Base-by-base conservation (phyloP, 768 basidiomycete genomes). In the Pulveroboletus ravenelii region DNA sequence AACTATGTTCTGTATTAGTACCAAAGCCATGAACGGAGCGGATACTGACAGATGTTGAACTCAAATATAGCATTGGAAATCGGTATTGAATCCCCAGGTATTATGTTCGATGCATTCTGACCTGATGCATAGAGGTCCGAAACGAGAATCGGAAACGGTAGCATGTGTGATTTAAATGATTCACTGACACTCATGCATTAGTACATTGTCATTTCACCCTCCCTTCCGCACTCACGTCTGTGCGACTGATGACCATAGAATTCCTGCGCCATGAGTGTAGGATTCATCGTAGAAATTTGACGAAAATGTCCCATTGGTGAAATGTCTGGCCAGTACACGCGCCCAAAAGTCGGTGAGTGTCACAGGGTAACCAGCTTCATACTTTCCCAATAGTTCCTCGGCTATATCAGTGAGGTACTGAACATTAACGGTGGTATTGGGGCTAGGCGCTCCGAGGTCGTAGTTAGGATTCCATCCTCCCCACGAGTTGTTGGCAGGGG, bases 111-210 rank as follows among this genome's bases (percentile, higher is more conserved):
- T 2, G 48, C 47, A 17, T 69, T 66, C 42, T 69, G 61, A 44
- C 53, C 48, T 5, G 63, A 50, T 13, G 63, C 63, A 29, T 36
- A 47, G 20, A 65, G 48, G 53, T 68, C 56, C 0, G 64, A 39
- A 6, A 72, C 63, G 2, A 74, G 50, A 27, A 77, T 67, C 1
- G 75, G 76, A 49, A 76, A 69, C 0, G 76, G 76, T 23, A 72
- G 69, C 10, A 52, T 15, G 39, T 70, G 54, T 20, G 66, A 56
- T 8, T 53, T 47, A 51, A 77, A 75, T 0, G 68, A 57, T 18
- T 66, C 54, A 0, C 71, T 73, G 38, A 25, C 20, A 6, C 39
- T 12, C 4, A 30, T 45, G 18, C 32, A n/a, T 51, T 25, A 62
- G 45, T 23, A n/a, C 3, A 38, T n/a, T 36, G 25, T 6, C 15